These are phyloP conservation scores for Elaeis oleifera DNA, from an alignment of 202 grass and related monocot species.

Conservation along the genomic window DNA sequence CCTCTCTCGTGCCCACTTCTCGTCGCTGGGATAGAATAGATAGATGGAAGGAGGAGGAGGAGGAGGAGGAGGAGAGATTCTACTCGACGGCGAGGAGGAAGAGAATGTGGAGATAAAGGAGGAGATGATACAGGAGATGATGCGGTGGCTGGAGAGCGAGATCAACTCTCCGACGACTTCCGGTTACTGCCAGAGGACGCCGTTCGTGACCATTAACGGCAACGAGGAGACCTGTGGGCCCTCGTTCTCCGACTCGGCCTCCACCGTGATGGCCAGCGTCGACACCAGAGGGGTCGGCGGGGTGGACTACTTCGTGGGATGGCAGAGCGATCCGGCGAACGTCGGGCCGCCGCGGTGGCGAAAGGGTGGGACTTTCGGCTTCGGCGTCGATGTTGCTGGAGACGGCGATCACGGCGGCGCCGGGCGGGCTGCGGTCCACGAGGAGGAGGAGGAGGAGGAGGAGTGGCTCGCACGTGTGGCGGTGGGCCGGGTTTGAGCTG, in stretches of 20 bases:
- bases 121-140: not conserved
- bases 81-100: not conserved
- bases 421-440: too few relatives aligned
- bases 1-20: too few relatives aligned
- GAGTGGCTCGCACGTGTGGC: constrained; percentile 41
- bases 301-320: not conserved
- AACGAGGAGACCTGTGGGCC: not conserved
- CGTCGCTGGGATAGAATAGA: too few relatives aligned
- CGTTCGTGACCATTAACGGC: constrained; percentile 61
- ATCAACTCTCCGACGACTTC: not conserved
- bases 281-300: constrained; percentile 1
- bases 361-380: too few relatives aligned
- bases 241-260: not conserved
- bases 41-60: too few relatives aligned
- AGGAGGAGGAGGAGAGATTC: too few relatives aligned
- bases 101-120: not conserved
- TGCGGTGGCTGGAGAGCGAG: constrained; percentile 1
- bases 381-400: not conserved
- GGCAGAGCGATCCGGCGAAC: constrained; percentile 30
- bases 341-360: constrained; percentile 20
- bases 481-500: constrained; percentile 16
- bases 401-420: not conserved
- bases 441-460: constrained; percentile 22
- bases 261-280: constrained; percentile 3
- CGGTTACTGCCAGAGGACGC: not conserved